phyloP scores from a whole-genome alignment of 257 asterid species.

The Solanum pennellii region DNA sequence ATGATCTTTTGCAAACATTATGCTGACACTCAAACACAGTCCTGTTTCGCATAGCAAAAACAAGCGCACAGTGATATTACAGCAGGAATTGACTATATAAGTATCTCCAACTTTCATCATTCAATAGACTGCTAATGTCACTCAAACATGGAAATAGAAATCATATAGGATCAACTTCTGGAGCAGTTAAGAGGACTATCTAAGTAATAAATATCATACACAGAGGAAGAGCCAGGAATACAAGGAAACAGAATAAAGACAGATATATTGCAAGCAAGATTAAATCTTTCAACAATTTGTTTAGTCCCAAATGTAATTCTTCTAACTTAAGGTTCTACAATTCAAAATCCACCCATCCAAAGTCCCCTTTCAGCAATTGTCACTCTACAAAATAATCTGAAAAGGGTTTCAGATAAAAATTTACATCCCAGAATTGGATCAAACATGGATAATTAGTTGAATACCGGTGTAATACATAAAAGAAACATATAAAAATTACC shows the following conservation, averaged over 20 bases:
- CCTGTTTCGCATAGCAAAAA: not conserved
- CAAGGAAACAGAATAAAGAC: not conserved
- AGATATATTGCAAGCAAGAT: not conserved
- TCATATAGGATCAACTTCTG: not conserved
- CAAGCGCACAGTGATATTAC: not conserved
- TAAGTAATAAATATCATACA: not conserved
- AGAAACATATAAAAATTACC: conserved; percentile 19
- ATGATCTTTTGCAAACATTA: not conserved
- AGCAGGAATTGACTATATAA: not conserved
- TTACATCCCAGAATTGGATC: not conserved
- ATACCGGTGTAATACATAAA: not conserved
- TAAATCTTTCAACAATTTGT: not conserved
- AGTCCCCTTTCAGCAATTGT: not conserved
- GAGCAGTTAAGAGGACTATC: not conserved
- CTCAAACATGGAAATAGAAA: not conserved
- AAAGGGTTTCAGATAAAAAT: not conserved
- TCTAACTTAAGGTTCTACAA: not conserved
- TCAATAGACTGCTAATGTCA: not conserved
- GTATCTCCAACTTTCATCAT: not conserved
- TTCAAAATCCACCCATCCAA: not conserved
- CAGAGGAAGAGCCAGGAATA: not conserved
- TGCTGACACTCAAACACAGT: not conserved
- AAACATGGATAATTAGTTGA: not conserved
- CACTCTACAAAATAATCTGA: not conserved
- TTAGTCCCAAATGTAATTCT: not conserved